These are phyloP conservation scores for Hypoxylon crocopeplum DNA, from an alignment of 495 filamentous ascomycete genomes.

Conservation along the genomic window DNA sequence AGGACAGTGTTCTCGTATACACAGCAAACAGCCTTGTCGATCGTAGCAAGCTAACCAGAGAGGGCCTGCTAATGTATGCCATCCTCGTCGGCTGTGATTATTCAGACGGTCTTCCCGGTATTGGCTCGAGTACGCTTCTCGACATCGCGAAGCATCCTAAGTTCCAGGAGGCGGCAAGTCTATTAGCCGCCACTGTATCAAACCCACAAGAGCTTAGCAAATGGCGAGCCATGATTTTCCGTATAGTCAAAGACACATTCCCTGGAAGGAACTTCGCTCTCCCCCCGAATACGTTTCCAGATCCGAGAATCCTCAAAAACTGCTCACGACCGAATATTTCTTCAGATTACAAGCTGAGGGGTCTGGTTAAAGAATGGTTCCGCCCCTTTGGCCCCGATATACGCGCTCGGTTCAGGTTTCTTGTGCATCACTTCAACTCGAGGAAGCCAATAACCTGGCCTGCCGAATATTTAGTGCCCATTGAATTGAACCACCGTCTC, in stretches of 20 bases:
- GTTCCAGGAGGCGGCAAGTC: slow-evolving; percentile 20
- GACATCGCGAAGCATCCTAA: slow-evolving; percentile 14
- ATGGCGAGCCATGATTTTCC: slow-evolving; percentile 25
- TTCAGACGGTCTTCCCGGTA: slow-evolving; percentile 4
- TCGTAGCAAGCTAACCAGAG: slow-evolving; percentile 15
- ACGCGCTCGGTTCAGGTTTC: slow-evolving; percentile 14
- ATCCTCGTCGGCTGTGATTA: slow-evolving; percentile 33
- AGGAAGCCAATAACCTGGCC: slow-evolving; percentile 15
- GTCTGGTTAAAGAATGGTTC: slow-evolving; percentile 23
- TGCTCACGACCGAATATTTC: slow-evolving; percentile 18
- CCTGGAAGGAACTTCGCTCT: slow-evolving; percentile 4
- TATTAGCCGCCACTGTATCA: slow-evolving; percentile 10
- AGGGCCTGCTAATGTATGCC: slow-evolving; percentile 31
- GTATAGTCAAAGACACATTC: slow-evolving; percentile 14
- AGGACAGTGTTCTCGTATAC: slow-evolving; percentile 18
- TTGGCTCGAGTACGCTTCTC: slow-evolving; percentile 17
- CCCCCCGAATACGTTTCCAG: slow-evolving; percentile 19
- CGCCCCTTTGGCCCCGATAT: slow-evolving; percentile 23
- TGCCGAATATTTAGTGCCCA: slow-evolving; percentile 20
- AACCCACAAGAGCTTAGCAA: slow-evolving; percentile 15
- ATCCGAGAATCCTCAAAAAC: slow-evolving; percentile 1
- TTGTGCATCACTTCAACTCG: slow-evolving; percentile 27
- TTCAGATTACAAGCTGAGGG: slow-evolving; percentile 8
- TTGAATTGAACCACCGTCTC: slow-evolving; percentile 30
- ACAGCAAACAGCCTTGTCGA: slow-evolving; percentile 11